Evolutionary conservation across 352 stramenopile species (phyloP), one percentile per base, ranked within the genome.

Genomic region (Pythium vanterpoolii): DNA sequence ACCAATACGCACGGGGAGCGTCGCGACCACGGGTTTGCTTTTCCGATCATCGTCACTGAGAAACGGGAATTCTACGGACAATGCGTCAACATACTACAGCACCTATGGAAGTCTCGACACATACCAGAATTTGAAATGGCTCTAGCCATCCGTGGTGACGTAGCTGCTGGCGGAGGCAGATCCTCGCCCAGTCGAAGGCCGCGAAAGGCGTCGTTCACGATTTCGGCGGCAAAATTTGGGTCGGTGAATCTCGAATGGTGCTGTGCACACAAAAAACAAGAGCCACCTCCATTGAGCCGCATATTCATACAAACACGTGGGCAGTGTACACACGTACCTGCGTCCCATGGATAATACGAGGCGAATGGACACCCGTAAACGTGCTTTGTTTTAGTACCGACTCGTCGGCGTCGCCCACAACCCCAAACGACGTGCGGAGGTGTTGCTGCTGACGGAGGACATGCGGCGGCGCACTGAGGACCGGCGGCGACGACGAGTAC

Each of bases 201-300:
- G 51, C 88, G 87, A 54, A 91, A 89, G 14, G 82, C 79, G 28
- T 91, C 77, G 9, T 74, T 83, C 16, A 89, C 66, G 56, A 89
- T 74, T 19, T 76, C 74, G 5, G 79, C 64, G 1, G 77, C 73
- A 43, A 80, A 82, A 28, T 76, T 73, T 6, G 69, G 69, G 14
- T 86, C 67, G 4, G 60, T 68, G 39, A 68, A 68, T 42, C 60
- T 68, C 44, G 60, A 68, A 23, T 68, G 60, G 45, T 62, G 24
- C 60, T 66, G 13, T 19, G 13, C 18, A 44, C n/a, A 56, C 30
- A 42, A 33, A 24, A n/a, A n/a, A n/a, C n/a, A n/a, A n/a, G n/a
- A n/a, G n/a, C n/a, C n/a, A n/a, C n/a, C n/a, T n/a, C n/a, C n/a
- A n/a, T n/a, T n/a, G n/a, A n/a, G n/a, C n/a, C n/a, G n/a, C n/a